Base-by-base conservation (phyloP, 1,284 basidiomycete species). In the Dichomitus squalens region DNA sequence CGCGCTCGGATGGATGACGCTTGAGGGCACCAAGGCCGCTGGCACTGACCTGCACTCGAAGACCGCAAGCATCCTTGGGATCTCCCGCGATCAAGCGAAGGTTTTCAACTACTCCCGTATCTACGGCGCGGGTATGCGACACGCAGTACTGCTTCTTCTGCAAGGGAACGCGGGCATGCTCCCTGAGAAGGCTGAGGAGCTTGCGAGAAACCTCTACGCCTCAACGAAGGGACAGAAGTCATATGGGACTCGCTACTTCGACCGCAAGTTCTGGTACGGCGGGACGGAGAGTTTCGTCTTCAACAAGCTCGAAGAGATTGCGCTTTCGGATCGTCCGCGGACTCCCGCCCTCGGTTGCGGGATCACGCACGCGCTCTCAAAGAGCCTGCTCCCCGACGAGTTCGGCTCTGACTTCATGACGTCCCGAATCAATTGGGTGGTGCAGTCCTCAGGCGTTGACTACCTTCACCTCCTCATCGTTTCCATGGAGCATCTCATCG, bases 31-130 rank as follows among this genome's bases (percentile, higher is more conserved):
- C n/a, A 99, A 99, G 74, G 83, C 89, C 0, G 90, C 91, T 0
- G 96, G 95, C 5, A 99, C 96, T 2, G 97, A 99, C 74, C 76
- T 99, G 51, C 96, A 99, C 71, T 98, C 95, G 25, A 98, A 98
- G 77, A 98, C 96, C 7, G 97, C 96, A 6, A 87, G 77, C 58
- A 99, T 99, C 65, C 78, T 99, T 48, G 93, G 94, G 20, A 98
- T 96, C 60, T 92, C 93, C 43, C 86, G 97, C 39, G 93, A 99
- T 70, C 90, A 95, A 67, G 97, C 97, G 47, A 99, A 99, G 72
- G 94, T 99, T 21, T 99, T 99, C 84, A 99, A 99, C 72, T 99
- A 99, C 70, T 98, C 96, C 40, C 88, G 97, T 49, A 98, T 99
- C 67, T 99, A 99, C 68, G 96, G 96, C 16, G 96, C 97, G 0